Evolutionary conservation across 345 rosid genomes (phyloP).

Genomic region (Kernera saxatilis): DNA sequence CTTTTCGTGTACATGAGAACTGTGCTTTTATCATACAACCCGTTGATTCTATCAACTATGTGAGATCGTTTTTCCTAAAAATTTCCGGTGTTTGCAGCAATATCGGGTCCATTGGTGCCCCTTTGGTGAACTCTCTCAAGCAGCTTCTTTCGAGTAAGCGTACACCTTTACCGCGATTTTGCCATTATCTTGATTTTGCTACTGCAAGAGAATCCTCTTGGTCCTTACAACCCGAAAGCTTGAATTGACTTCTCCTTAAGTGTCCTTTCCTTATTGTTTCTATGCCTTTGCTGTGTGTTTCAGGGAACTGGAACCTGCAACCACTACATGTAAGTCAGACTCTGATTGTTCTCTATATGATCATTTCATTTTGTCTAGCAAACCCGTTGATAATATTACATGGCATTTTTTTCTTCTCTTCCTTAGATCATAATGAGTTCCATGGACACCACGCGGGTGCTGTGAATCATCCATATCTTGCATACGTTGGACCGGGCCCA

Average conservation of each 20-base stretch:
- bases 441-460: constrained; percentile 44
- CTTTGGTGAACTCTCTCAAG: constrained; percentile 44
- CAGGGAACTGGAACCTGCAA: constrained; percentile 63
- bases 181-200: not conserved
- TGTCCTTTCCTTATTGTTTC: constrained; percentile 14
- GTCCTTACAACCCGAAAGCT: not conserved
- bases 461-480: constrained; percentile 50
- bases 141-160: constrained; percentile 58
- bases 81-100: constrained; percentile 33
- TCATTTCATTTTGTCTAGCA: constrained; percentile 13
- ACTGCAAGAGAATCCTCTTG: not conserved
- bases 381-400: constrained; percentile 1
- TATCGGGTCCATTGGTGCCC: constrained; percentile 68
- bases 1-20: not conserved
- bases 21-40: not conserved
- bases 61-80: not conserved
- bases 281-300: constrained; percentile 21
- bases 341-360: not conserved
- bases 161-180: constrained; percentile 2
- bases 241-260: not conserved
- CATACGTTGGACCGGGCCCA: constrained; percentile 47
- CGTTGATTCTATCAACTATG: not conserved
- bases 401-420: constrained; percentile 5
- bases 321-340: constrained; percentile 53
- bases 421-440: constrained; percentile 47